Evolutionary conservation across 345 rosid species (phyloP).

Genomic region (Populus nigra): DNA sequence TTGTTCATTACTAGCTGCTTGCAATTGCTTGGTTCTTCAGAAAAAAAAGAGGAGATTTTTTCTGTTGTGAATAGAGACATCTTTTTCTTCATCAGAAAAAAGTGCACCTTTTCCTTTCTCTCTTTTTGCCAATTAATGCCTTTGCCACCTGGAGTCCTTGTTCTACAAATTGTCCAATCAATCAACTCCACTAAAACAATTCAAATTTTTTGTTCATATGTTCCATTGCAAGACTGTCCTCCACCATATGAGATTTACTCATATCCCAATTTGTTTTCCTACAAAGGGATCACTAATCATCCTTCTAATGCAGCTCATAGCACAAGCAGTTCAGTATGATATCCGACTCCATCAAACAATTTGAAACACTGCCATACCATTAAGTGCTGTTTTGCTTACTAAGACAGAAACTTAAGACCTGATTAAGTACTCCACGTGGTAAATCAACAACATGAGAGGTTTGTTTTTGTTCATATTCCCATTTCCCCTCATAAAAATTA

Average conservation of each 20-base stretch:
- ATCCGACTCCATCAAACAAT: not conserved
- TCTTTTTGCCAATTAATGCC: not conserved
- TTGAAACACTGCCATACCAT: not conserved
- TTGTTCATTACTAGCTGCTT: too few relatives aligned
- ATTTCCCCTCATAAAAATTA: not conserved
- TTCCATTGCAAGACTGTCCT: not conserved
- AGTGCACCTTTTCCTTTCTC: not conserved
- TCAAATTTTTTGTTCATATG: not conserved
- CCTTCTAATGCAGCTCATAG: not conserved
- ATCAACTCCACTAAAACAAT: not conserved
- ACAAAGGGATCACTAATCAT: not conserved
- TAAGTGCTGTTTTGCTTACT: not conserved
- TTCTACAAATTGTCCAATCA: not conserved
- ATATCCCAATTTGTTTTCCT: not conserved
- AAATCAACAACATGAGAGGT: not conserved
- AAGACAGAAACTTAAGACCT: not conserved
- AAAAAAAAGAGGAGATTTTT: too few relatives aligned
- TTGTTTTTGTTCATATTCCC: not conserved
- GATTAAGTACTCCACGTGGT: not conserved
- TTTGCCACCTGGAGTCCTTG: not conserved
- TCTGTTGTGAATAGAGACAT: too few relatives aligned
- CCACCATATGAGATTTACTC: not conserved
- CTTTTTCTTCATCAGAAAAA: too few relatives aligned
- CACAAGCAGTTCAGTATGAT: not conserved
- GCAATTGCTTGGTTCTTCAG: too few relatives aligned